Evolutionary conservation across 2,329 filamentous ascomycete genomes (phyloP).

Genomic region (Coniochaeta sp.): DNA sequence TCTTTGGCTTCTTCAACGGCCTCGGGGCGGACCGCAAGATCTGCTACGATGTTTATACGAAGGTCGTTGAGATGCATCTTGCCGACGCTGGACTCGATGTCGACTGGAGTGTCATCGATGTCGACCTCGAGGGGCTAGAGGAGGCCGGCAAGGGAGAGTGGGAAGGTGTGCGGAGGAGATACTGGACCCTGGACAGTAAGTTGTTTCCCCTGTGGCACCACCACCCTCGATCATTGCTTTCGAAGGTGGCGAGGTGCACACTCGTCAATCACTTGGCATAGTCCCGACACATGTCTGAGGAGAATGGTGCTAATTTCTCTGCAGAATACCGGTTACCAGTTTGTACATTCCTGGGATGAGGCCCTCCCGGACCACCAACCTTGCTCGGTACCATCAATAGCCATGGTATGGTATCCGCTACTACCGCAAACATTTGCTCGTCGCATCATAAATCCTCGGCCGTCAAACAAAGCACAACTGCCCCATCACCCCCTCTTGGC

Average conservation of each 20-base stretch:
- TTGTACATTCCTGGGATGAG: constrained; percentile 64
- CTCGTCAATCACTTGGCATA: neutral
- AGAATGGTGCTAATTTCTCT: neutral
- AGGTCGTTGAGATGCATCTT: constrained; percentile 85
- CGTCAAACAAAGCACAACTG: neutral
- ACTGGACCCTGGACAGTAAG: constrained; percentile 77
- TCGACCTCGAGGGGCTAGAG: constrained; percentile 60
- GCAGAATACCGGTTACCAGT: constrained; percentile 65
- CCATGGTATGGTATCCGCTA: neutral
- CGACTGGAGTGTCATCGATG: constrained; percentile 72
- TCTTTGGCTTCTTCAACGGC: constrained; percentile 85
- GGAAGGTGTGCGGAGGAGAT: constrained; percentile 80
- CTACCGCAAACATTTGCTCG: neutral
- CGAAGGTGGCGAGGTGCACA: neutral
- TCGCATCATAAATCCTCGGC: neutral
- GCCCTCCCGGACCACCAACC: neutral
- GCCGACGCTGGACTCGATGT: constrained; percentile 85
- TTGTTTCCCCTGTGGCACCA: constrained; percentile 7
- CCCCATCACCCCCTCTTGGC: neutral
- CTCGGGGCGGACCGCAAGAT: constrained; percentile 87
- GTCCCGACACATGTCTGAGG: neutral
- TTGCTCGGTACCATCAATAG: neutral
- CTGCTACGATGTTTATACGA: constrained; percentile 93
- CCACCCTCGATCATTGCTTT: neutral
- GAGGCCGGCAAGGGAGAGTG: constrained; percentile 68